A percentile compares a stretch with the other conserved stretches of the same genome.
Evolutionary conservation across 805 yeast species (phyloP).

Genomic region (Saccharomycopsis olivae): DNA sequence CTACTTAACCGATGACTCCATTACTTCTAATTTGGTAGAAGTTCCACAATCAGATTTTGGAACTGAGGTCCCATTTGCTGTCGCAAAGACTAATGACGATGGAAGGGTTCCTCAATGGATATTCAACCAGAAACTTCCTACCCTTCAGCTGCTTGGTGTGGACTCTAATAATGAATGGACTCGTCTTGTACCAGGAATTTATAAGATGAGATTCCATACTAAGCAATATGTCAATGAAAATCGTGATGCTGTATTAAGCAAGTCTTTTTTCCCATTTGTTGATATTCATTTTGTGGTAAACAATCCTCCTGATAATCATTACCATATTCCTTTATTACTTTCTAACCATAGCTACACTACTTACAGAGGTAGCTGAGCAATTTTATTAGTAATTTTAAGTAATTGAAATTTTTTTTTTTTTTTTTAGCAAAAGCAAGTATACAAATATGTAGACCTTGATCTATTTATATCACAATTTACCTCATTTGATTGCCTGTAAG

Average conservation of each 20-base stretch:
- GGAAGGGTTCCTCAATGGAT: constrained; percentile 74
- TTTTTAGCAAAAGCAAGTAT: neutral
- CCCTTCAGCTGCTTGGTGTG: constrained; percentile 1
- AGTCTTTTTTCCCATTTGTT: constrained; percentile 77
- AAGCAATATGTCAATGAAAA: constrained; percentile 45
- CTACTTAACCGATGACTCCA: neutral
- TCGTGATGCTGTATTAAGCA: constrained; percentile 20
- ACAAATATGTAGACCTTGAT: neutral
- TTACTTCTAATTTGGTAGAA: no score
- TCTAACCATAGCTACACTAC: constrained; percentile 86
- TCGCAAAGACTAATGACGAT: constrained; percentile 62
- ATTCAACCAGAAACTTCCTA: constrained; percentile 23
- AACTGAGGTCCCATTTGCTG: constrained; percentile 44
- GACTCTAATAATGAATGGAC: constrained; percentile 30
- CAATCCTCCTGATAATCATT: constrained; percentile 65
- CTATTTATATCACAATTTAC: neutral
- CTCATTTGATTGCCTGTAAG: constrained; percentile 2
- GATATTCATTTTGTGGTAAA: constrained; percentile 66
- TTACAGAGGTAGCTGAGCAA: constrained; percentile 65
- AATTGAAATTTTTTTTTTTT: neutral
- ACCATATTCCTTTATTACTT: constrained; percentile 79
- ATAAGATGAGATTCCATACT: constrained; percentile 70
- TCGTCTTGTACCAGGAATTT: constrained; percentile 46
- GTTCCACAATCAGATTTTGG: no score
- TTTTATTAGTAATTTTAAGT: neutral